Base-by-base conservation (phyloP, 2,329 filamentous ascomycete species). In the Fusarium burgessii region DNA sequence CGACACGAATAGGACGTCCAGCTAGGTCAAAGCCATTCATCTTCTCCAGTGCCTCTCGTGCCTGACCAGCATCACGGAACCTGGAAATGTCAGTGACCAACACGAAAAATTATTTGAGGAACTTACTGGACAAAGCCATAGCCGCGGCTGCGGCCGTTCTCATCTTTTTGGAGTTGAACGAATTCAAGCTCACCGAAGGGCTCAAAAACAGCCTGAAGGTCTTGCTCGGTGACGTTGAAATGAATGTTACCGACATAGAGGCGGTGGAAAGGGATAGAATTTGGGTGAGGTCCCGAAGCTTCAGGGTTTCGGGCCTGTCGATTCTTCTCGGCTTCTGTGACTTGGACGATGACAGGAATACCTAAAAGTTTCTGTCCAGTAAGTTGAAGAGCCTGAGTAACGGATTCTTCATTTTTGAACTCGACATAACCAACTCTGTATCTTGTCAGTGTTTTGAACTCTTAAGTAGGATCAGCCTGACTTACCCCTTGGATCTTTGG, bases 11-110 rank as follows among this genome's bases (percentile, higher is more conserved):
- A 72, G 95, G 94, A 80, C 96, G 95, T 83, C 95, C 95, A 78
- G 96, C 96, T 76, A 99, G 91, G 84, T 98, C 96, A 84, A 98
- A 99, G 72, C 95, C 95, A 83, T 99, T 99, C 95, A 99, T 98
- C 84, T 98, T 97, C 82, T 98, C 94, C 72, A 99, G 87, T 68
- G 96, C 97, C 81, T 97, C 93, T 79, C 95, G 93, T 79, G 96
- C 96, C 82, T 98, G 91, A 72, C 90, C 90, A 64, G 95, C 94
- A 79, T 98, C 93, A 78, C 92, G 91, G 83, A 97, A 98, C 79
- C 94, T 97, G 68, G 1, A 0, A 43, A 15, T 20, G 78, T 87
- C 76, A 87, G 83, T 63, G 51, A 67, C 14, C 41, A 47, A 27
- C 40, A 25, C 10, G 35, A 20, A 17, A 20, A 15, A 27, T 43